phyloP scores from a whole-genome alignment of 352 stramenopile genomes.

The Pythium grandisporangium region DNA sequence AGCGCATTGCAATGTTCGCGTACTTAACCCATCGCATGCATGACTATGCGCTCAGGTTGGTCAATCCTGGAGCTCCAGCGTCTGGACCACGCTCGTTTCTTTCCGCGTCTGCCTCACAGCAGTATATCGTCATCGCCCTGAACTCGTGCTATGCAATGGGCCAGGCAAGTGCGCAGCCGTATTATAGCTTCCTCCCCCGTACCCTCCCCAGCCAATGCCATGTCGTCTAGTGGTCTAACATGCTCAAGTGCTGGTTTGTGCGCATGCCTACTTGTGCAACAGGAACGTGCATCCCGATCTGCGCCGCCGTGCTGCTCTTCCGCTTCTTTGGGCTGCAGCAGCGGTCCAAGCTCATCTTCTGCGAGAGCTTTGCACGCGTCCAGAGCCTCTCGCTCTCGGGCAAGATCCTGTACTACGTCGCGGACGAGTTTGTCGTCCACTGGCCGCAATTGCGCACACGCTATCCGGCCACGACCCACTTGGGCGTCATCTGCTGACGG shows the following conservation, averaged over 20 bases:
- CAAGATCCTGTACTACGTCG: conserved; percentile 89
- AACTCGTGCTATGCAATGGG: conserved; percentile 92
- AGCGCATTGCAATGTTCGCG: too few relatives aligned
- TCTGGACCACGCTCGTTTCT: conserved; percentile 81
- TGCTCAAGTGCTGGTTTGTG: not conserved
- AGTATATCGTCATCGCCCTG: conserved; percentile 63
- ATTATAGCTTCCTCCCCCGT: too few relatives aligned
- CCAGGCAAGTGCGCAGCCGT: conserved; percentile 56
- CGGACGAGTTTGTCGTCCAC: conserved; percentile 92
- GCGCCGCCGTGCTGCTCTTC: conserved; percentile 74
- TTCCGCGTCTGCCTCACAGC: conserved; percentile 68
- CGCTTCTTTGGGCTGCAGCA: conserved; percentile 65
- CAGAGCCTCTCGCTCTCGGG: conserved; percentile 89
- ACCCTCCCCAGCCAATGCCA: too few relatives aligned
- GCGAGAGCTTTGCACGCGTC: conserved; percentile 92
- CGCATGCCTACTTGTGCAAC: not conserved
- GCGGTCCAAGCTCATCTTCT: conserved; percentile 85
- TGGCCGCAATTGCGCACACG: conserved; percentile 85
- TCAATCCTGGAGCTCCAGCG: conserved; percentile 87
- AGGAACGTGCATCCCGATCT: conserved; percentile 92
- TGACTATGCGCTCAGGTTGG: conserved; percentile 52
- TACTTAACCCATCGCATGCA: too few relatives aligned
- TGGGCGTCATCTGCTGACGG: conserved; percentile 82
- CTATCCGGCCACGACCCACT: conserved; percentile 78
- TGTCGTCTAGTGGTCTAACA: too few relatives aligned